Evolutionary conservation across 257 asterid species (phyloP), one percentile per base, ranked within the genome.

Genomic region (Solanum peruvianum): DNA sequence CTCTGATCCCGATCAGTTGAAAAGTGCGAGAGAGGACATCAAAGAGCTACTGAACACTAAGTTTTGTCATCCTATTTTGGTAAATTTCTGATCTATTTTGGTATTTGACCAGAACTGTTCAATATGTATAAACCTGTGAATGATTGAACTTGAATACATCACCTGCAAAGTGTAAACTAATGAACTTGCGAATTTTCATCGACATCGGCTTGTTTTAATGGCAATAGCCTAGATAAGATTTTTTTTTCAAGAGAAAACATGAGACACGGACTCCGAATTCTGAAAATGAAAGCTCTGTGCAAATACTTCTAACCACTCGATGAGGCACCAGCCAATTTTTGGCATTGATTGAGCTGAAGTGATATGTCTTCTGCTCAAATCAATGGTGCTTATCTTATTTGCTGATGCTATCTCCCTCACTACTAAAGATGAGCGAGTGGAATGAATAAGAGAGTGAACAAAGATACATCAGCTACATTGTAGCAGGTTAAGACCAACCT

Each of bases 1-100:
- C 1, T 95, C 99, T 78, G 92, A 90, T 88, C 93, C 95, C 44
- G 95, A 93, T 88, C 98, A 97, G 92, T 86, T 97, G 93, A 95
- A 93, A 91, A 91, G 94, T 88, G 99, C 99, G n/a, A 93, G 97
- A 85, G 98, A 97, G 90, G 99, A 97, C 83, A 93, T 97, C 10
- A 94, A 93, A 81, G 94, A 93, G 89, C 94, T 97, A 23, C 96
- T 97, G 76, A 91, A 89, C 88, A 83, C 94, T 37, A 92, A 73
- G 82, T 97, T 90, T 91, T 94, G 95, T 88, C 99, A 97, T 81
- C 99, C 99, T 52, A 95, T 97, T 89, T 58, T 97, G 94, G 99
- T 97, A 89, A 13, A 76, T 15, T 73, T 72, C 31, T 73, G 77
- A 35, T 73, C 49, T 73, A 35, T 35, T 72, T 35, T 72, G 49